These are phyloP conservation scores for Lipomyces mesembrius DNA, from an alignment of 805 yeast genomes.

Conservation along the genomic window DNA sequence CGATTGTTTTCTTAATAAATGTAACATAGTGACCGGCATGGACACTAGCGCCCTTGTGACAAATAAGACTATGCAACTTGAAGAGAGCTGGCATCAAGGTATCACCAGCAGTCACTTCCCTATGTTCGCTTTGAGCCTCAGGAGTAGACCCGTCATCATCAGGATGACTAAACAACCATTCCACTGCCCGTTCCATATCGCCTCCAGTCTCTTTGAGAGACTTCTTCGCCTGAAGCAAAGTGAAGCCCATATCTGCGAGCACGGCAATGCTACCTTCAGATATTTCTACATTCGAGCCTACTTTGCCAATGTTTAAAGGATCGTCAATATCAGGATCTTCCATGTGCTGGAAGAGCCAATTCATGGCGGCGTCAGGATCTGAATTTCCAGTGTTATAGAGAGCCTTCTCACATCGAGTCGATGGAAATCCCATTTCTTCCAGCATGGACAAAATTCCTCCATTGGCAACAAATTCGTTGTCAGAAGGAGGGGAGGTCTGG, in stretches of 20 bases:
- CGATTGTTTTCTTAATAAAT: slow-evolving; percentile 56
- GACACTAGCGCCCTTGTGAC: slow-evolving; percentile 87
- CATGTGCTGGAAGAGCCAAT: slow-evolving; percentile 87
- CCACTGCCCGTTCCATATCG: slow-evolving; percentile 78
- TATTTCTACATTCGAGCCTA: slow-evolving; percentile 19
- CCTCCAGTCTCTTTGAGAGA: slow-evolving; percentile 64
- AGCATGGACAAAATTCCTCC: slow-evolving; percentile 59
- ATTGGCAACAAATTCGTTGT: slow-evolving; percentile 57
- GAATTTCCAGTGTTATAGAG: slow-evolving; percentile 72
- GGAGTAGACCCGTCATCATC: slow-evolving; percentile 45
- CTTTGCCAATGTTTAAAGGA: slow-evolving; percentile 50
- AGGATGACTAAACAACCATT: slow-evolving; percentile 86
- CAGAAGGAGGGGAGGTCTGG: slow-evolving; percentile 43
- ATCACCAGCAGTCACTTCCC: slow-evolving; percentile 32
- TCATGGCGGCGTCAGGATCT: slow-evolving; percentile 73
- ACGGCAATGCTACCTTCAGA: slow-evolving; percentile 52
- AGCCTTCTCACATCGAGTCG: slow-evolving; percentile 66
- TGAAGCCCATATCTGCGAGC: slow-evolving; percentile 79
- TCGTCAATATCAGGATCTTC: slow-evolving; percentile 80
- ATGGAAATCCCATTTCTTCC: slow-evolving; percentile 85
- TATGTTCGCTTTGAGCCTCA: slow-evolving; percentile 11
- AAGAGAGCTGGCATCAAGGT: slow-evolving; percentile 50
- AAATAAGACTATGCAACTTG: slow-evolving; percentile 65
- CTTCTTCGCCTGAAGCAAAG: slow-evolving; percentile 64
- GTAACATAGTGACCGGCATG: slow-evolving; percentile 94